These are phyloP conservation scores for Wickerhamiella shivajii DNA, from an alignment of 805 yeast genomes.

Conservation along the genomic window DNA sequence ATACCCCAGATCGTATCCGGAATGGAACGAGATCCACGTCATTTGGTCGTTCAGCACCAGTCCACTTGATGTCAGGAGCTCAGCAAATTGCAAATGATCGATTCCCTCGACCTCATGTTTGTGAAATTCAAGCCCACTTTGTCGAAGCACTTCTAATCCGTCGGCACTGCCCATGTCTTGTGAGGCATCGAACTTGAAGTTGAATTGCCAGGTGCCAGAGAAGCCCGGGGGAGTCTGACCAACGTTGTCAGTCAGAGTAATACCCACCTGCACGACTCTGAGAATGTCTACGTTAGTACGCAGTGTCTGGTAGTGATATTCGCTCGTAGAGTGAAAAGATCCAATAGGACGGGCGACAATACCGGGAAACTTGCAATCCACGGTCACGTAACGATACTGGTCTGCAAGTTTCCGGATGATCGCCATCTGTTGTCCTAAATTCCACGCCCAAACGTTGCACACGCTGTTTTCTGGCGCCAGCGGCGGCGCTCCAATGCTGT, in stretches of 20 bases:
- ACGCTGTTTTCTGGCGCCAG: constrained; percentile 14
- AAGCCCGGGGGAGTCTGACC: constrained; percentile 56
- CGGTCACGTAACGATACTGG: constrained; percentile 28
- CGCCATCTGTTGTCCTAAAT: constrained; percentile 29
- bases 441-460: constrained; percentile 30
- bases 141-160: constrained; percentile 61
- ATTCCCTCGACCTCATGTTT: constrained; percentile 67
- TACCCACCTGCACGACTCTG: constrained; percentile 73
- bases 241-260: constrained; percentile 52
- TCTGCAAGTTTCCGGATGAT: constrained; percentile 25
- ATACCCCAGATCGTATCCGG: constrained; percentile 91
- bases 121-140: constrained; percentile 70
- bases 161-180: constrained; percentile 77
- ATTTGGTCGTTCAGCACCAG: constrained; percentile 54
- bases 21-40: constrained; percentile 85
- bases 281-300: constrained; percentile 81
- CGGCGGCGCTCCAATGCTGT: too few species aligned
- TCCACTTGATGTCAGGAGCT: constrained; percentile 73
- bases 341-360: constrained; percentile 94
- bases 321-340: constrained; percentile 71
- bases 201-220: constrained; percentile 90
- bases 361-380: constrained; percentile 92
- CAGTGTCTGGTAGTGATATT: constrained; percentile 91
- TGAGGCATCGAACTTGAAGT: constrained; percentile 64
- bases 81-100: constrained; percentile 66